Evolutionary conservation across 176 grass and related monocot species (phyloP), one percentile per base, ranked within the genome.

Genomic region (Otatea glauca): DNA sequence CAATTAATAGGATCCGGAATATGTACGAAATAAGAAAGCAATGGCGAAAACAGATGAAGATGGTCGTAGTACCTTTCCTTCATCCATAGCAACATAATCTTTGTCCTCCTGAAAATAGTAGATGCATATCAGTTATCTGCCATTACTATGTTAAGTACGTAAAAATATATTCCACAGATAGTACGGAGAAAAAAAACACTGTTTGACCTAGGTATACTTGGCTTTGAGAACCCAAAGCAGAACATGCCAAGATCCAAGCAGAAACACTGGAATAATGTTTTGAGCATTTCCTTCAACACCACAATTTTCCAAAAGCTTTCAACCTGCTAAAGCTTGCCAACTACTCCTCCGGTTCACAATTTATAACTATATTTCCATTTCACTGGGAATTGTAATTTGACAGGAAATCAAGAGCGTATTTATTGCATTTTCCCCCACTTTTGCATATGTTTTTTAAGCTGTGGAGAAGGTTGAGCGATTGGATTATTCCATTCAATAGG

Each of bases 41-140:
- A 43, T 29, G 38, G 65, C 14, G 20, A 81, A 77, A 80, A 34
- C 79, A 76, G 66, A 76, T 29, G 39, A 45, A 62, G 49, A 79
- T 68, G 45, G 48, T 8, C 11, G 17, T 15, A 13, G 8, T 95
- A 98, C 96, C 96, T 98, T 93, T 84, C 43, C 91, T 81, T 94
- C 90, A 49, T 83, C 93, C 80, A 67, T 73, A 82, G 58, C 83
- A 85, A 86, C 60, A 68, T 93, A 95, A 77, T 95, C 91, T 82
- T 88, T 59, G 9, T 93, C 91, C 96, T 93, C 91, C 96, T 98
- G 85, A 83, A 92, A 92, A 75, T 35, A 66, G 68, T 68, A 77
- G 15, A 68, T 23, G 35, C 53, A 27, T 45, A 56, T 9, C 12
- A 74, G 32, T 84, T 75, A 70, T 58, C 17, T 7, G n/a, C 56